Base-by-base conservation (phyloP, 768 basidiomycete genomes). In the Phanerochaete carnosa region DNA sequence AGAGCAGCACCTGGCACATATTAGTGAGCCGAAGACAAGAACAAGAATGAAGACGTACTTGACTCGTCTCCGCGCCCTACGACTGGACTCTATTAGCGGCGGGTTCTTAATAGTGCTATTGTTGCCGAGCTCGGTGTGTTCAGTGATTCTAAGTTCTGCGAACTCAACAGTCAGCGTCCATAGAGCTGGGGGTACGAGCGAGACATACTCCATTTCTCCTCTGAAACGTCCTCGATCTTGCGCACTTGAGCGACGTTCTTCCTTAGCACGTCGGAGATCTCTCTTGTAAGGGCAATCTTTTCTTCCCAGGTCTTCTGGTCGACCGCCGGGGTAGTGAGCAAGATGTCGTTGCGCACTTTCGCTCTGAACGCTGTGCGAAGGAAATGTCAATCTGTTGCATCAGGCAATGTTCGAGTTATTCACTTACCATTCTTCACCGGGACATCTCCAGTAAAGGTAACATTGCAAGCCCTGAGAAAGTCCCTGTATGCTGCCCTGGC, bases 171-270 rank as follows among this genome's bases (percentile, higher is more conserved):
- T 19, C 16, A 52, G 54, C 22, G 1, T 16, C 13, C 35, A 4
- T 29, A 19, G n/a, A n/a, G 25, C 8, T 9, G 3, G 35, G 9
- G 15, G 2, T 1, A 25, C n/a, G 26, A 39, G 26, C 9, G 11
- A n/a, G 28, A 69, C 83, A 63, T 70, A 90, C 88, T 83, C 82
- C 86, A 91, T 30, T 81, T 76, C 29, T 83, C 84, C 32, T 75
- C 69, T 69, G 19, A 74, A 19, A 22, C 33, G 58, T 11, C 73
- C 68, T 22, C 68, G 11, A 84, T 77, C 66, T 76, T 82, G 46
- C 76, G 73, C 1, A 86, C 95, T 72, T 98, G 95, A 0, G 94
- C 94, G 46, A 98, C 79, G 71, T 98, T 98, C 71, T 77, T 84
- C 62, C 89, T 79, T 61, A 98, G 70, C 35, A 92, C 84, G 25